Evolutionary conservation across 371 early-diverging fungal genomes (phyloP), one percentile per base, ranked within the genome.

Genomic region (Entomophthora muscae): DNA sequence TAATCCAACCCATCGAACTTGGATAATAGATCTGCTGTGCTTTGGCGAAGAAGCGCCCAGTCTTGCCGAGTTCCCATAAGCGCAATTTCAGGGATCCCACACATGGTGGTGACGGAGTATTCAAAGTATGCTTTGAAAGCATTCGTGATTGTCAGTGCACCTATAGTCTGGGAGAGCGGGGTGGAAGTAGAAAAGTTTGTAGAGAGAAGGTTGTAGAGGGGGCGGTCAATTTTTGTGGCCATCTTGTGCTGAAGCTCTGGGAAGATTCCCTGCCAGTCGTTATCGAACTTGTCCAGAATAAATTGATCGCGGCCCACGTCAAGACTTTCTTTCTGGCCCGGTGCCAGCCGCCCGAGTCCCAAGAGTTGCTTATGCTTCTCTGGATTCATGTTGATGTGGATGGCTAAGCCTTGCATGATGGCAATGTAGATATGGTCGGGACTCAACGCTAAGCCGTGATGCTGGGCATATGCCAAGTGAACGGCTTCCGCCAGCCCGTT

Each of bases 401-500:
- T 60, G 5, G 60, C 22, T n/a, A 60, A 29, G 12, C 32, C 60
- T 23, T 60, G 60, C 12, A 60, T 23, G 33, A 60, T 60, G 24
- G 33, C 3, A n/a, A 60, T 60, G 7, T 10, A 32, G 24, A 60
- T 13, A 42, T 60, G 60, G 24, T 60, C 32, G 1, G 60, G 60
- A 7, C 32, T n/a, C 23, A 60, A 22, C 1, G 60, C 33, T 33
- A 60, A 23, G 24, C 60, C 60, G 26, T 60, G 60, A 32, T 60
- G 60, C 7, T 60, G 22, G 29, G 1, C 60, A 24, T 60, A 60
- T 21, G 60, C 60, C 5, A 60, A 17, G 51, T 60, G 60, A 32
- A 60, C 30, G 21, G 60, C 33, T 60, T 60, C 60, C 2, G 60
- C 60, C 24, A 60, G 26, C 21, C 60, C 60, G 21, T 60, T 60